Percentiles rank a stretch among this genome's conserved stretches.
Conservation (phyloP, 1,139 yeast species). For the Taphrina flavorubra region DNA sequence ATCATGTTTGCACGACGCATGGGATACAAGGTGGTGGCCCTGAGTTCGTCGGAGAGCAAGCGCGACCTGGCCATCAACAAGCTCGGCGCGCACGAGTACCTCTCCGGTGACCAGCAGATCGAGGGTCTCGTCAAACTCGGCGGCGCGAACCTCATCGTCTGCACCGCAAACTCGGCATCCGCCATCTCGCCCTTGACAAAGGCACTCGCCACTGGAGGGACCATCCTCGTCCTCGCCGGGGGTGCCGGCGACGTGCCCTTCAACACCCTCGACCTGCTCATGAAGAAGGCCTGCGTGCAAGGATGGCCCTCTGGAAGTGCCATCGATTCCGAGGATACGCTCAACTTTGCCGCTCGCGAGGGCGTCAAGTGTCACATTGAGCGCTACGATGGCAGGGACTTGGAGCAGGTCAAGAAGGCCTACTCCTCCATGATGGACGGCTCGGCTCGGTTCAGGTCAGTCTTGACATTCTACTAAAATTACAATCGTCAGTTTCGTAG, state of each 20-base stretch:
- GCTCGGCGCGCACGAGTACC: slow-evolving; percentile 32
- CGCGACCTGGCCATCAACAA: slow-evolving; percentile 49
- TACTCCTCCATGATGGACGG: slow-evolving; percentile 17
- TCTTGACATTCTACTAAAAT: slow-evolving; percentile 20
- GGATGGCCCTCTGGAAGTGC: slow-evolving; percentile 30
- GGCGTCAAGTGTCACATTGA: slow-evolving; percentile 22
- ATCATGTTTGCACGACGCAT: slow-evolving; percentile 54
- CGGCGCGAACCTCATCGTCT: slow-evolving; percentile 29
- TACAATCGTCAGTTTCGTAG: neutral
- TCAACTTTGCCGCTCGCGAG: slow-evolving; percentile 18
- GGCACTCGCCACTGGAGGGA: slow-evolving; percentile 22
- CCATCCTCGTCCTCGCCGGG: slow-evolving; percentile 26
- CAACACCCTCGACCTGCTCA: slow-evolving; percentile 11
- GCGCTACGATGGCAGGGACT: slow-evolving; percentile 6
- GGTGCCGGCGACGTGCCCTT: slow-evolving; percentile 20
- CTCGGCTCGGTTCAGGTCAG: slow-evolving; percentile 25
- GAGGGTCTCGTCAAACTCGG: slow-evolving; percentile 23
- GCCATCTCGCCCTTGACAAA: slow-evolving; percentile 18
- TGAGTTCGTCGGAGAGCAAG: slow-evolving; percentile 53
- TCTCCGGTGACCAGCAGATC: slow-evolving; percentile 25
- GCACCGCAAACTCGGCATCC: slow-evolving; percentile 17
- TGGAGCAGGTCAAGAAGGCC: slow-evolving; percentile 31
- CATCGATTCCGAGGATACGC: slow-evolving; percentile 26
- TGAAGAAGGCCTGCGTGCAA: slow-evolving; percentile 18
- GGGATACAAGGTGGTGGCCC: slow-evolving; percentile 54